A percentile compares a stretch with the other conserved stretches of the same genome.
Evolutionary conservation across 305 asterid species (phyloP).

Genomic region (Ajuga reptans): DNA sequence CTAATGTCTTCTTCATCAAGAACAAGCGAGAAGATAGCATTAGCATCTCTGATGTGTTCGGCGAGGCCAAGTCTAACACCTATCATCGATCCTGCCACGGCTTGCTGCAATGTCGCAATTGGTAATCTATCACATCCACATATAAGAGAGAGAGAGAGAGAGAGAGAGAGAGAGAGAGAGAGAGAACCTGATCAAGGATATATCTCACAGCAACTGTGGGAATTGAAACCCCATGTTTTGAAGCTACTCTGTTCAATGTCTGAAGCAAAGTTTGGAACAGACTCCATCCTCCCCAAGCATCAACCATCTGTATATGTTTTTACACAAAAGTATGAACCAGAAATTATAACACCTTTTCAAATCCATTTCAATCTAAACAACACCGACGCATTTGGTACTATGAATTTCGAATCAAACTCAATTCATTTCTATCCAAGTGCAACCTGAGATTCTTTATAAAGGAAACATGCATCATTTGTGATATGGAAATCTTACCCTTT

Average conservation of each 20-base stretch:
- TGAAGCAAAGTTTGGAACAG: slow-evolving; percentile 71
- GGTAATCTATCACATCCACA: background rate
- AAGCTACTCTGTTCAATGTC: slow-evolving; percentile 57
- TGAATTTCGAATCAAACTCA: no score
- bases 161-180: background rate
- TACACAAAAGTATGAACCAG: background rate
- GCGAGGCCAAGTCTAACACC: slow-evolving; percentile 89
- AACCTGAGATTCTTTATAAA: background rate
- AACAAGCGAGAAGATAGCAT: slow-evolving; percentile 56
- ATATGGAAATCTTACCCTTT: slow-evolving; percentile 47
- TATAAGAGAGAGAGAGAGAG: background rate
- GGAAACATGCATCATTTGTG: background rate
- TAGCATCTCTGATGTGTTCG: slow-evolving; percentile 61
- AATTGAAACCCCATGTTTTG: slow-evolving; percentile 73
- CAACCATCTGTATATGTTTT: slow-evolving; percentile 64
- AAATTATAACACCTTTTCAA: background rate
- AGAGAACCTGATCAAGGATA: slow-evolving; percentile 63
- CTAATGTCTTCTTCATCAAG: slow-evolving; percentile 64
- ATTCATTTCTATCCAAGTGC: no score
- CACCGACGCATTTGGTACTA: no score
- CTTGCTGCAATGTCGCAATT: slow-evolving; percentile 45
- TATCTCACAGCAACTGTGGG: slow-evolving; percentile 80
- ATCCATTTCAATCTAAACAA: no score
- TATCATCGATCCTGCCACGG: slow-evolving; percentile 92
- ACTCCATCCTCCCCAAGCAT: slow-evolving; percentile 99